These are phyloP conservation scores for Kokia cookei DNA, from an alignment of 441 rosid species.

Conservation along the genomic window DNA sequence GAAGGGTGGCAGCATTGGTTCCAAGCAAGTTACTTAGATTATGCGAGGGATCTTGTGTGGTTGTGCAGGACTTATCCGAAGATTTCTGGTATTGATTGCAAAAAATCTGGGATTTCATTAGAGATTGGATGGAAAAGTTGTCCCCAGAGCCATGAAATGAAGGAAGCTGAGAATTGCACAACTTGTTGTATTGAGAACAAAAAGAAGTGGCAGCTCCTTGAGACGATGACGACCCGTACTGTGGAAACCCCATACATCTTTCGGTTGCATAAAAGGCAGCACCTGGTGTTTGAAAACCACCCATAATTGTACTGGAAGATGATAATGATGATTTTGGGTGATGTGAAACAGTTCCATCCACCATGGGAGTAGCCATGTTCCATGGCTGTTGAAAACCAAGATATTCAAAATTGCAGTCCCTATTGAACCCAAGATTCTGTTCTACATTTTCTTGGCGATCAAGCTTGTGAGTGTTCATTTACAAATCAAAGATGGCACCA, in stretches of 20 bases:
- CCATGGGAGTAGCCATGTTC: conserved; percentile 13
- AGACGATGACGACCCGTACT: conserved; percentile 2
- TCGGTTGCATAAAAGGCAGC: conserved; percentile 62
- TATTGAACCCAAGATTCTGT: conserved; percentile 16
- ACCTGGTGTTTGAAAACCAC: conserved; percentile 47
- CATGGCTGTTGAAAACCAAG: conserved; percentile 24
- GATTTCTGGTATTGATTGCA: conserved; percentile 21
- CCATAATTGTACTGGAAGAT: conserved; percentile 39
- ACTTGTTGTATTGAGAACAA: conserved; percentile 20
- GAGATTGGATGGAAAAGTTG: conserved; percentile 27
- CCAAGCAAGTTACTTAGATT: conserved; percentile 14
- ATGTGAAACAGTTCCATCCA: conserved; percentile 2
- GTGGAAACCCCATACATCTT: conserved; percentile 42
- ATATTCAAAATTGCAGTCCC: conserved; percentile 19
- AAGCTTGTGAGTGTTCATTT: conserved; percentile 38
- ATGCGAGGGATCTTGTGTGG: not conserved
- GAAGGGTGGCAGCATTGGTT: conserved; percentile 10
- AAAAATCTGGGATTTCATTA: conserved; percentile 27
- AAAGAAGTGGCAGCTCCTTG: not conserved
- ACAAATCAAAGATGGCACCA: not conserved
- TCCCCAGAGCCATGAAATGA: conserved; percentile 23
- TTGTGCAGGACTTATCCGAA: conserved; percentile 5
- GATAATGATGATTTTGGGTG: conserved; percentile 18
- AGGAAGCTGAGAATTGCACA: conserved; percentile 28
- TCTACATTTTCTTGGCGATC: conserved; percentile 23